Base-by-base conservation (phyloP, 805 yeast species). In the Vanderwaltozyma verrucispora region DNA sequence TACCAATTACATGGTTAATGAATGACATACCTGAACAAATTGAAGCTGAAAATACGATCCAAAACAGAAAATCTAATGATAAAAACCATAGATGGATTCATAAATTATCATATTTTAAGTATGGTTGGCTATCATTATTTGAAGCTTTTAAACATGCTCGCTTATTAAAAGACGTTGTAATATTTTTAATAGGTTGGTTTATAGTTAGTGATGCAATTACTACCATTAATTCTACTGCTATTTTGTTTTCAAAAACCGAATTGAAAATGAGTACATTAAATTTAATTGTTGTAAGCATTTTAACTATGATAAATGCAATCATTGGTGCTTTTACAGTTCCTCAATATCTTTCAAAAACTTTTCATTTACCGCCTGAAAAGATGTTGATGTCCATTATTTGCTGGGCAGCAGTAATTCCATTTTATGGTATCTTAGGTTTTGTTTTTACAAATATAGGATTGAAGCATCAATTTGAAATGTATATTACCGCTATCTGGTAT, bases 141-240 rank as follows among this genome's bases (percentile, higher is more conserved):
- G 56, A 63, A 17, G 74, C 89, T 0, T 59, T 77, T n/a, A 67
- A 63, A 31, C 78, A 75, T 45, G 85, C 81, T 1, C 64, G 73
- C 2, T 59, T 71, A 35, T 59, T 82, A 48, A 68, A 65, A 44
- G 89, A 82, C 47, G 82, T 83, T 15, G 64, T 73, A n/a, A 68
- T 73, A 11, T 82, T 78, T 46, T 59, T 82, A 9, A 33, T 73
- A 0, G 87, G 84, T 1, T 82, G 94, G 94, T 82, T 82, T 47
- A 68, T 83, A 31, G 64, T 82, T 2, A 74, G 84, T 16, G 94
- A 83, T 51, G 77, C 86, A 1, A 62, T 80, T 10, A 80, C 88
- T 1, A 83, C 92, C 0, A 81, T 82, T 39, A 82, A 81, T 53
- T 77, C 87, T 1, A 78, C 92, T 0, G 89, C 92, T 0, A 75